These are phyloP conservation scores for Tetrahymena borealis DNA, from an alignment of 73 alveolate species.

Conservation along the genomic window DNA sequence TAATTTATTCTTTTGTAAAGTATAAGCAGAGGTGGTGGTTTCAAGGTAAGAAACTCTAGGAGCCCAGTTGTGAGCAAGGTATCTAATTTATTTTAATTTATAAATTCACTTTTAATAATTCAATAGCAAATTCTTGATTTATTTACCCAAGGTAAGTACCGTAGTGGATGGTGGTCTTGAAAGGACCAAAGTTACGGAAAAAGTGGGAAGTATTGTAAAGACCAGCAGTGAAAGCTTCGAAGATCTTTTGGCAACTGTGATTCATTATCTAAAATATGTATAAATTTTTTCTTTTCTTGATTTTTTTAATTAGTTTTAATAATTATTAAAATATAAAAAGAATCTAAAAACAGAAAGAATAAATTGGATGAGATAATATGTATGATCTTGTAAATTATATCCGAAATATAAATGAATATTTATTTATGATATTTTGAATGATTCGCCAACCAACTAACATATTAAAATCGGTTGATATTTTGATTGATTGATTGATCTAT, in stretches of 20 bases:
- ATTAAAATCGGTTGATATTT: too few species aligned
- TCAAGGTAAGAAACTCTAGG: slow-evolving; percentile 1
- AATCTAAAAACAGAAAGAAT: too few species aligned
- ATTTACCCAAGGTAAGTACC: neutral
- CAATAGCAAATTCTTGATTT: neutral
- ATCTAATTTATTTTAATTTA: neutral
- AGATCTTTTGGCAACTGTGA: neutral
- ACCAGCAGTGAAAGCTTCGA: neutral
- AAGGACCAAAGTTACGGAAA: neutral
- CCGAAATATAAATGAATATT: too few species aligned
- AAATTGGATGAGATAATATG: too few species aligned
- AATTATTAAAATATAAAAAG: too few species aligned
- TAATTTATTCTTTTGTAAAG: neutral
- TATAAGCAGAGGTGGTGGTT: neutral
- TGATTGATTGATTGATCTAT: too few species aligned
- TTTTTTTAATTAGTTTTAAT: too few species aligned
- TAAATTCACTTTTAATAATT: too few species aligned
- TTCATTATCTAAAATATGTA: neutral
- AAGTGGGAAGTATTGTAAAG: neutral
- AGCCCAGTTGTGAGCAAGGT: slow-evolving; percentile 3
- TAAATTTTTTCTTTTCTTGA: neutral
- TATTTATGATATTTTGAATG: too few species aligned
- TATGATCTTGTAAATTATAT: too few species aligned
- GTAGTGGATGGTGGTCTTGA: neutral
- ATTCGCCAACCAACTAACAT: too few species aligned